A percentile compares a stretch with the other conserved stretches of the same genome.
These are phyloP conservation scores for Eucalyptus albens DNA, from an alignment of 345 rosid species.

Conservation along the genomic window DNA sequence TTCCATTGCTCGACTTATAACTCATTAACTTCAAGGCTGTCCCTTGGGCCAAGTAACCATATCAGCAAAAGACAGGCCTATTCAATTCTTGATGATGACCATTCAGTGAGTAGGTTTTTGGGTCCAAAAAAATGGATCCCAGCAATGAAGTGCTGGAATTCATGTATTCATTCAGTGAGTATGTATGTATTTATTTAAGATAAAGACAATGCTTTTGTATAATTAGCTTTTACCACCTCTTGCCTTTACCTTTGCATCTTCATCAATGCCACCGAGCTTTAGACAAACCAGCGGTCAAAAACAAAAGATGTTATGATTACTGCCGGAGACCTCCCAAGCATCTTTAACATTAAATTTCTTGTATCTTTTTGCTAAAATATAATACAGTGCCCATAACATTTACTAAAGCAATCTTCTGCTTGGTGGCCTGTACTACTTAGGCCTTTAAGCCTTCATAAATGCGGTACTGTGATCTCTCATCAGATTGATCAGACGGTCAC, in stretches of 20 bases:
- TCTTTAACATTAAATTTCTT: not conserved
- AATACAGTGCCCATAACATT: not conserved
- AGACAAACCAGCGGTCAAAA: slow-evolving; percentile 24
- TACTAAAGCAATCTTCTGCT: not conserved
- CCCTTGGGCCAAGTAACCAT: not conserved
- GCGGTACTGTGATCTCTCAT: not conserved
- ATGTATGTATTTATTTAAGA: not conserved
- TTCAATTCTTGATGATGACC: not conserved
- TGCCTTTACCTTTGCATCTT: slow-evolving; percentile 33
- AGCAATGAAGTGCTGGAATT: not conserved
- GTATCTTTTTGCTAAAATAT: not conserved
- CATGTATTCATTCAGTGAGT: not conserved
- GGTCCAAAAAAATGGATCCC: not conserved
- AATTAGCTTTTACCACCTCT: slow-evolving; percentile 3
- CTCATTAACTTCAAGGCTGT: not conserved
- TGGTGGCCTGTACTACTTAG: not conserved
- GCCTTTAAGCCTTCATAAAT: not conserved
- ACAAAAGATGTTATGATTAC: not conserved
- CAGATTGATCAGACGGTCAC: not conserved
- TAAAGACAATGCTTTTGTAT: not conserved
- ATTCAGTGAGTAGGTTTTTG: not conserved
- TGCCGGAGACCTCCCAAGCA: not conserved
- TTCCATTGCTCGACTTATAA: not conserved
- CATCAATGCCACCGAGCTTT: slow-evolving; percentile 28
- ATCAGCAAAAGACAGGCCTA: not conserved